These are phyloP conservation scores for Backusella tuberculispora DNA, from an alignment of 192 early-diverging fungal species.

Conservation along the genomic window DNA sequence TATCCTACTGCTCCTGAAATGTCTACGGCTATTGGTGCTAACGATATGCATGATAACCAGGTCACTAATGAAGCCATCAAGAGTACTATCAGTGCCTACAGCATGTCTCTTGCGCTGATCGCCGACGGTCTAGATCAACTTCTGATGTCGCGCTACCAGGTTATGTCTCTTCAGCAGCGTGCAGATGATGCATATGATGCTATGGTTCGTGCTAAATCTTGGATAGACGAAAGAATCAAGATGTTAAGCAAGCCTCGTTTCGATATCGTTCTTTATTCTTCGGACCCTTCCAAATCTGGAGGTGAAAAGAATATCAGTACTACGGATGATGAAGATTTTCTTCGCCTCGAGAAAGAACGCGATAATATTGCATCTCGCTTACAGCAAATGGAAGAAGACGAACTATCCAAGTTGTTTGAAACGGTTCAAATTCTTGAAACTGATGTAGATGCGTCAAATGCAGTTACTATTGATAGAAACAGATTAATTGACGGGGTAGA, in stretches of 20 bases:
- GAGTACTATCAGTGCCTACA: conserved; percentile 23
- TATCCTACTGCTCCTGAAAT: conserved; percentile 24
- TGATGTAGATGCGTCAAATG: conserved; percentile 35
- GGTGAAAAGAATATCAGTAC: neutral
- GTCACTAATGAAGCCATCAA: conserved; percentile 33
- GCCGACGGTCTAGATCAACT: conserved; percentile 32
- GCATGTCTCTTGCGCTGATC: conserved; percentile 31
- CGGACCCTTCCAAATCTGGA: neutral
- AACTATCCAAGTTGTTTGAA: conserved; percentile 32
- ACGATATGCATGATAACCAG: conserved; percentile 18
- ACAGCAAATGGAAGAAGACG: conserved; percentile 36
- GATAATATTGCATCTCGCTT: conserved; percentile 34
- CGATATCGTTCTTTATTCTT: conserved; percentile 22
- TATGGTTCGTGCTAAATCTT: conserved; percentile 24
- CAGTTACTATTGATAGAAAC: conserved; percentile 37
- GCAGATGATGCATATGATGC: conserved; percentile 31
- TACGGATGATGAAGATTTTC: conserved; percentile 33
- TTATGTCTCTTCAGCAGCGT: conserved; percentile 32
- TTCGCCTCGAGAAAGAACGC: conserved; percentile 43
- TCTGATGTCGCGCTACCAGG: conserved; percentile 14
- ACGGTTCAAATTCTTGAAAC: conserved; percentile 33
- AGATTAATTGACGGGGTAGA: conserved; percentile 24
- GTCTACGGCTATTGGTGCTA: conserved; percentile 31
- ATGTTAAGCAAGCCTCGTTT: conserved; percentile 19
- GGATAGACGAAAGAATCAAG: conserved; percentile 35